Evolutionary conservation across 1,139 yeast genomes (phyloP), one percentile per base, ranked within the genome.

Genomic region (Pichia cactophila): DNA sequence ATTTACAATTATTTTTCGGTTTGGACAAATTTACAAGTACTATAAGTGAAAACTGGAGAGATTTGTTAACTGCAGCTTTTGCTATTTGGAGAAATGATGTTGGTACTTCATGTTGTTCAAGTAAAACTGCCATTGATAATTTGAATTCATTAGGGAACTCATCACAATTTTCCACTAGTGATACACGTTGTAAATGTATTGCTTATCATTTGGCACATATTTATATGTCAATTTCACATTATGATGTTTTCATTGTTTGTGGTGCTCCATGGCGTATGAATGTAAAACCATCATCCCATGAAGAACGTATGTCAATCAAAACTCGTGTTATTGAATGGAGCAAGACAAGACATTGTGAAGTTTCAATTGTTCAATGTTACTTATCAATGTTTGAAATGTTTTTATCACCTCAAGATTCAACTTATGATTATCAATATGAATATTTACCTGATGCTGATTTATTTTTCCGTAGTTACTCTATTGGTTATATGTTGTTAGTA

Each of bases 251-350:
- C 48, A 81, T 85, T 9, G 83, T 73, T 62, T 84, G 90, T 7
- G 96, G 96, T 1, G 85, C 89, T 1, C 92, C 94, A 0, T 80
- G 85, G 61, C 76, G 88, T 57, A 83, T 86, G 81, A 86, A 86
- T 62, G 94, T 86, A 31, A 74, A 73, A 48, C 85, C 88, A 2
- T 57, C 62, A 8, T 64, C 70, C 23, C 70, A 72, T 45, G 60
- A 41, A 42, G 92, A 77, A 60, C 74, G 76, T 56, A 69, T 68
- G 53, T 70, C 73, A 35, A 85, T 78, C 28, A 77, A 72, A 56
- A 69, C 70, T 39, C 77, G 80, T 59, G 71, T 82, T 42, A 66
- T 65, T 43, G 78, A 77, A 56, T 83, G 84, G 83, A 65, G 74
- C 12, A 58, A 55, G 28, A 68, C 74, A 26, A 57, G 60, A 36